Conservation (phyloP, 1,139 yeast species). For the Debaryomycetaceae sp. region DNA sequence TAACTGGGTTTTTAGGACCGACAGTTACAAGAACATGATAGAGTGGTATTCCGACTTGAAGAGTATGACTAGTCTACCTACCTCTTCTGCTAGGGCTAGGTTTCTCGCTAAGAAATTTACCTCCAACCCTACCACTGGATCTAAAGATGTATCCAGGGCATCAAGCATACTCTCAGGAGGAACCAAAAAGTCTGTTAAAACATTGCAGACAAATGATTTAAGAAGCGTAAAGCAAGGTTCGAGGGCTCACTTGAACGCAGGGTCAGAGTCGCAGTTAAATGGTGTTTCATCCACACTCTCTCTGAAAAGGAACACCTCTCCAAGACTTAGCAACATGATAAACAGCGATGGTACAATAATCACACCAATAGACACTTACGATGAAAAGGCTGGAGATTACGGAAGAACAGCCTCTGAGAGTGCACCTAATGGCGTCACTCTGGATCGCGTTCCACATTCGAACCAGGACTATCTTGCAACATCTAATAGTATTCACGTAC, state of each 20-base stretch:
- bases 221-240: slow-evolving; percentile 6
- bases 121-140: neutral
- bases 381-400: neutral
- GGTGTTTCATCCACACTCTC: slow-evolving; percentile 39
- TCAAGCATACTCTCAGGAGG: slow-evolving; percentile 26
- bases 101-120: slow-evolving; percentile 18
- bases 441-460: neutral
- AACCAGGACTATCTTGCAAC: neutral
- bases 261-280: slow-evolving; percentile 22
- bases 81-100: slow-evolving; percentile 49
- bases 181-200: slow-evolving; percentile 23
- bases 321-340: slow-evolving; percentile 39
- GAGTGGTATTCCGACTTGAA: slow-evolving; percentile 81
- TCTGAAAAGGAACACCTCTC: slow-evolving; percentile 30
- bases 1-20: slow-evolving; percentile 90
- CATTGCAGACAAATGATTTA: slow-evolving; percentile 17
- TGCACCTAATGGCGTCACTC: neutral
- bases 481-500: neutral
- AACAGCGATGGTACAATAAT: slow-evolving; percentile 49
- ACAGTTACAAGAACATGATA: slow-evolving; percentile 72
- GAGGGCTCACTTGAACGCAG: slow-evolving; percentile 20
- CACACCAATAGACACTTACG: slow-evolving; percentile 36
- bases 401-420: neutral
- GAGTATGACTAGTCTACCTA: slow-evolving; percentile 55
- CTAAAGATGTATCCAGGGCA: slow-evolving; percentile 23